Conservation (phyloP, 805 yeast species). For the Kazachstania africana region DNA sequence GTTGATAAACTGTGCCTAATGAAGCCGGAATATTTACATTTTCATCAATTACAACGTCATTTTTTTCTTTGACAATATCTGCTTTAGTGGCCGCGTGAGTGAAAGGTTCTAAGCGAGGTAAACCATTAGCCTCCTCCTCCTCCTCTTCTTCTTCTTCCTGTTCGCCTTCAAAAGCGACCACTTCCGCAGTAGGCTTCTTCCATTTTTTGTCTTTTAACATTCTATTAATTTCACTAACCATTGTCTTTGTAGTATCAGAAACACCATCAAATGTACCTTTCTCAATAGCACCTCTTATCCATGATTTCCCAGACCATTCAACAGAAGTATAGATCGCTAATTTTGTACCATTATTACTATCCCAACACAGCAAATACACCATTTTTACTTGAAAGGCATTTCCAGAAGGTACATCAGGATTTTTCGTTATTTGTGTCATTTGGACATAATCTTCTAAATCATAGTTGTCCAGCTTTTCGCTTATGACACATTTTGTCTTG, state of each 20-base stretch:
- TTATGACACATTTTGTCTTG: slow-evolving; percentile 54
- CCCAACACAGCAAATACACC: slow-evolving; percentile 51
- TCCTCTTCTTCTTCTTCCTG: slow-evolving; percentile 9
- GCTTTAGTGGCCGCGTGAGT: slow-evolving; percentile 35
- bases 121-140: slow-evolving; percentile 9
- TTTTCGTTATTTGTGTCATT: slow-evolving; percentile 46
- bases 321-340: slow-evolving; percentile 42
- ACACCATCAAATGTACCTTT: slow-evolving; percentile 67
- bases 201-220: slow-evolving; percentile 9
- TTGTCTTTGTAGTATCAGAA: slow-evolving; percentile 38
- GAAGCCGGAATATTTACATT: slow-evolving; percentile 50
- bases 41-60: slow-evolving; percentile 39
- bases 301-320: slow-evolving; percentile 65
- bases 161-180: too few species aligned
- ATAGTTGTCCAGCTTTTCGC: slow-evolving; percentile 43
- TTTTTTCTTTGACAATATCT: slow-evolving; percentile 33
- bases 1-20: slow-evolving; percentile 45
- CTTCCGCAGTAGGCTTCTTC: too few species aligned
- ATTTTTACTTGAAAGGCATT: slow-evolving; percentile 53
- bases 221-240: slow-evolving; percentile 37
- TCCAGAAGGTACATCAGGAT: slow-evolving; percentile 83
- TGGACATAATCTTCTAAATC: slow-evolving; percentile 38
- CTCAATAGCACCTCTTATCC: slow-evolving; percentile 70
- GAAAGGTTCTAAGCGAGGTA: slow-evolving; percentile 27
- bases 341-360: slow-evolving; percentile 39